Percentiles rank a stretch among this genome's conserved stretches.
phyloP scores from a whole-genome alignment of 768 basidiomycete genomes.

The Brasilioporus rufonigricans region DNA sequence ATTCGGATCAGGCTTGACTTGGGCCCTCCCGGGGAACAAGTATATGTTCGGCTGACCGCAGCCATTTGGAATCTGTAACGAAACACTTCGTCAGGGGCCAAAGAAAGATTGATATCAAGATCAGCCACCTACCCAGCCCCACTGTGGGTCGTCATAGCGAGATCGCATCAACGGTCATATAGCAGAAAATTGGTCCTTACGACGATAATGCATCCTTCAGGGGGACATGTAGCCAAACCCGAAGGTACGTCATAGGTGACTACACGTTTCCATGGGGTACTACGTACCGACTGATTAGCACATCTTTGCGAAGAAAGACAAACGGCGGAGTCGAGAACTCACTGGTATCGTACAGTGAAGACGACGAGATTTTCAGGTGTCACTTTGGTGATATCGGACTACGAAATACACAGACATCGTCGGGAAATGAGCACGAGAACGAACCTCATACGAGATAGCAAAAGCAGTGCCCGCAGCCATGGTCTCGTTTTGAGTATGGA shows the following conservation, averaged over 20 bases:
- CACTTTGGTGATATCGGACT: background rate
- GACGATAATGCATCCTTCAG: background rate
- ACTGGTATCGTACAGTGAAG: background rate
- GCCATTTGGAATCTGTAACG: background rate
- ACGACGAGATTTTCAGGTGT: background rate
- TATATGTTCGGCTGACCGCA: constrained; percentile 13
- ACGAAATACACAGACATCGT: background rate
- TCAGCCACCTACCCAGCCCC: constrained; percentile 3
- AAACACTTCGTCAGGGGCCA: background rate
- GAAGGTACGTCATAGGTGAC: constrained; percentile 3
- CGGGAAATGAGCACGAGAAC: background rate
- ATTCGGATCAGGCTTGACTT: background rate
- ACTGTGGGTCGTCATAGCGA: background rate
- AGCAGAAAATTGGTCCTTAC: constrained; percentile 4
- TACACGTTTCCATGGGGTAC: constrained; percentile 6
- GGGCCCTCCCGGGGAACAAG: background rate
- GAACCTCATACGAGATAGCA: constrained; percentile 14
- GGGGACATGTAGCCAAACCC: constrained; percentile 4
- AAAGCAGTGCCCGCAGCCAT: constrained; percentile 7
- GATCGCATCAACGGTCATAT: background rate
- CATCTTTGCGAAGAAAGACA: background rate
- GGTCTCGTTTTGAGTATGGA: constrained; percentile 13
- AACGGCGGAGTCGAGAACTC: background rate
- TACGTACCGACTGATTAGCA: background rate
- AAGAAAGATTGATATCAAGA: background rate